Evolutionary conservation across 1,284 basidiomycete species (phyloP).

Genomic region (Apiotrichum gracile): DNA sequence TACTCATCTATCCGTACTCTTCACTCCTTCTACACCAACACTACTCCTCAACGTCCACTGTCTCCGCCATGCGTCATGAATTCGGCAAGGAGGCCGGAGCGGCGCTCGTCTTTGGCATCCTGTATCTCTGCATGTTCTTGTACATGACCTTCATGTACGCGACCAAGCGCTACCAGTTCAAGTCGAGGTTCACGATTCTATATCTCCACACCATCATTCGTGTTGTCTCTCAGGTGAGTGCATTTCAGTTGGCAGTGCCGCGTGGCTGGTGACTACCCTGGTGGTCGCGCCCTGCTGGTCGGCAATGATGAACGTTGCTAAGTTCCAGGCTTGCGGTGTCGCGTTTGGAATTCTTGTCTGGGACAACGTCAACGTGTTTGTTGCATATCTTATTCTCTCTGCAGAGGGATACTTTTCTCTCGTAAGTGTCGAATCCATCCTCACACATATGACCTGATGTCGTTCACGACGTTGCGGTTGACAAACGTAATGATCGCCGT

Average conservation of each 20-base stretch:
- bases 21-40: too few relatives aligned
- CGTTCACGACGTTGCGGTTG: not conserved
- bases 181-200: constrained; percentile 17
- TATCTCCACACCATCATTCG: constrained; percentile 15
- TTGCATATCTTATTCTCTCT: constrained; percentile 25
- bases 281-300: too few relatives aligned
- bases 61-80: not conserved
- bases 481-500: not conserved
- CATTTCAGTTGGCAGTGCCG: too few relatives aligned
- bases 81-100: constrained; percentile 9
- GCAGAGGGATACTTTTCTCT: constrained; percentile 35
- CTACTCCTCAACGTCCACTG: too few relatives aligned
- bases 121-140: constrained; percentile 5
- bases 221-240: constrained; percentile 10
- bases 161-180: constrained; percentile 11
- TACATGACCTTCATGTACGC: constrained; percentile 19
- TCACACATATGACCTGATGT: too few relatives aligned
- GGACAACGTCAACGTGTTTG: constrained; percentile 14
- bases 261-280: too few relatives aligned
- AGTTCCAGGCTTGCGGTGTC: constrained; percentile 9
- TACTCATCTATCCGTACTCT: too few relatives aligned
- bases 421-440: constrained; percentile 3
- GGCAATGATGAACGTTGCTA: not conserved
- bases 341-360: constrained; percentile 14
- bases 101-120: constrained; percentile 15